phyloP scores from a whole-genome alignment of 352 stramenopile genomes.

The Phytophthora lateralis region DNA sequence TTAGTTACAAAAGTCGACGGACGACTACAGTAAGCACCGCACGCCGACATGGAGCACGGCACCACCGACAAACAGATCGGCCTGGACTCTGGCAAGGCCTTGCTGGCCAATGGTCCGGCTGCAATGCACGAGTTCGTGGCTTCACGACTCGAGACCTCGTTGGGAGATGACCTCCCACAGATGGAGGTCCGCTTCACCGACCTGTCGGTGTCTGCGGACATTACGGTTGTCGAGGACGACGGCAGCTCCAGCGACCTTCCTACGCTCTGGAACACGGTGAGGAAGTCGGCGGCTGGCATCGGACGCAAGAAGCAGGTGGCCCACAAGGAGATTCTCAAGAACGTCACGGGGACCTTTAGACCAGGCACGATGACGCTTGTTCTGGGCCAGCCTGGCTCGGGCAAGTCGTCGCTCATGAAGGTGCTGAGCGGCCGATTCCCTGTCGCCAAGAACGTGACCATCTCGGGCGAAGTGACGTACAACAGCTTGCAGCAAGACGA shows the following conservation, averaged over 20 bases:
- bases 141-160: constrained; percentile 37
- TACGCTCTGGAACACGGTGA: constrained; percentile 53
- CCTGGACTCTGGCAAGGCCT: constrained; percentile 23
- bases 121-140: constrained; percentile 52
- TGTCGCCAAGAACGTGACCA: constrained; percentile 34
- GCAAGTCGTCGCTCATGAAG: constrained; percentile 38
- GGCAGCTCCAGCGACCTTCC: constrained; percentile 34
- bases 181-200: constrained; percentile 66
- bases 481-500: constrained; percentile 40
- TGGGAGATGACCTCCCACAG: constrained; percentile 52
- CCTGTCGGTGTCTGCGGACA: constrained; percentile 54
- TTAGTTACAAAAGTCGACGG: background rate
- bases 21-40: background rate
- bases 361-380: constrained; percentile 43
- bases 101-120: constrained; percentile 44
- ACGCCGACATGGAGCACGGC: constrained; percentile 19
- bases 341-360: constrained; percentile 36
- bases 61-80: constrained; percentile 26
- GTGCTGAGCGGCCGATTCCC: constrained; percentile 54
- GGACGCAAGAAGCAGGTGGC: constrained; percentile 32
- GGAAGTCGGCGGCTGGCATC: constrained; percentile 37
- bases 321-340: constrained; percentile 38
- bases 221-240: constrained; percentile 36
- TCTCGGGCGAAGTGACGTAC: constrained; percentile 55
- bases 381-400: constrained; percentile 32